phyloP scores from a whole-genome alignment of 2,329 filamentous ascomycete genomes.

The Neofusicoccum umdonicola region DNA sequence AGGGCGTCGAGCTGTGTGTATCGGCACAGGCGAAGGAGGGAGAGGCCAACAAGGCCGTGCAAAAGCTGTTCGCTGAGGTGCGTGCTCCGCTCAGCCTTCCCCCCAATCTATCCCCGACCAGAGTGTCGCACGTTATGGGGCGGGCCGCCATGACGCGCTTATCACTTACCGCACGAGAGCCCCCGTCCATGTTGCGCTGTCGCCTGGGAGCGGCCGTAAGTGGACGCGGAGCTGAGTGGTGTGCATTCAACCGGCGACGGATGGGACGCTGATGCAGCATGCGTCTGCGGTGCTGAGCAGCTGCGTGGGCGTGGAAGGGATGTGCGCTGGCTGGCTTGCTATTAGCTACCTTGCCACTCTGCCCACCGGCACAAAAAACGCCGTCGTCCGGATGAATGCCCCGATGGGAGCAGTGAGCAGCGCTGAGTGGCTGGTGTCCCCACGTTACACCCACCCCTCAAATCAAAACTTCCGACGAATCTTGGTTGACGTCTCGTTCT shows the following conservation, averaged over 20 bases:
- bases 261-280: background rate
- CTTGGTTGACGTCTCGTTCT: background rate
- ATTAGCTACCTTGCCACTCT: background rate
- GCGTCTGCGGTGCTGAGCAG: background rate
- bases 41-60: slow-evolving; percentile 67
- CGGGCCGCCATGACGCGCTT: background rate
- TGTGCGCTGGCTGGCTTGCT: too few species aligned
- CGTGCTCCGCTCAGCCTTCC: slow-evolving; percentile 16
- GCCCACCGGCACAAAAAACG: background rate
- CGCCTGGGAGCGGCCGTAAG: background rate
- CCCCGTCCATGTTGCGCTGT: background rate
- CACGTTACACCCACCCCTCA: background rate
- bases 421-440: background rate
- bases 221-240: background rate
- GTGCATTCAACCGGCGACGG: background rate
- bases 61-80: slow-evolving; percentile 61
- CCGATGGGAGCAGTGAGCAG: background rate
- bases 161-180: background rate
- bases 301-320: too few species aligned
- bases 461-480: background rate
- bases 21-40: slow-evolving; percentile 64
- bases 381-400: background rate
- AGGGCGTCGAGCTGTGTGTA: slow-evolving; percentile 63
- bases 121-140: background rate
- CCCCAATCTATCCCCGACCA: background rate